Conservation (phyloP, 768 basidiomycete species). For the Suillus subaureus region DNA sequence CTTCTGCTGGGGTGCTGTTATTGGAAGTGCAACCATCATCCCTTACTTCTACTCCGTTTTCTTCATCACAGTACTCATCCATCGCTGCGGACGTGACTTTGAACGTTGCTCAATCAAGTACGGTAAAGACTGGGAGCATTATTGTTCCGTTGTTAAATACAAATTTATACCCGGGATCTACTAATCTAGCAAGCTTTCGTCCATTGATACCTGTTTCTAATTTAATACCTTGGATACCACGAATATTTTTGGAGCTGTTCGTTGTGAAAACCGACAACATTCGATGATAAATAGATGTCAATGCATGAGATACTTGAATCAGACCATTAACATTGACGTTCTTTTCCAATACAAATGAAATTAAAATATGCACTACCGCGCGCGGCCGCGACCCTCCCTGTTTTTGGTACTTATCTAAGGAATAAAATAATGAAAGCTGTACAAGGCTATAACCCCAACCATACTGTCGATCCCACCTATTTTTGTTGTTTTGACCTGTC, state of each 20-base stretch:
- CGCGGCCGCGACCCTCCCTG: neutral
- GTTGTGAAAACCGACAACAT: neutral
- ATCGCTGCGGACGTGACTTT: constrained; percentile 92
- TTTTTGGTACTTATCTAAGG: constrained; percentile 3
- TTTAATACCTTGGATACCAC: neutral
- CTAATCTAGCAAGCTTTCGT: constrained; percentile 36
- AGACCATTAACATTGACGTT: neutral
- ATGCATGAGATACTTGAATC: neutral
- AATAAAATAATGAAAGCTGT: neutral
- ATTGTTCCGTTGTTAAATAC: constrained; percentile 85
- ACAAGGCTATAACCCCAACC: neutral
- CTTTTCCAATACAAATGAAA: neutral
- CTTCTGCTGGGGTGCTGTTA: constrained; percentile 80
- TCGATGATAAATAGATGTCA: neutral
- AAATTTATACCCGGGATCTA: constrained; percentile 89
- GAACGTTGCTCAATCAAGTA: constrained; percentile 93
- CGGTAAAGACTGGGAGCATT: constrained; percentile 92
- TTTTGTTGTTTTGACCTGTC: neutral
- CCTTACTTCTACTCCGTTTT: constrained; percentile 97
- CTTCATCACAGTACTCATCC: constrained; percentile 91
- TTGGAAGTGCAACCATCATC: constrained; percentile 77
- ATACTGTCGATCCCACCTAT: neutral
- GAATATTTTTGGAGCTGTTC: neutral
- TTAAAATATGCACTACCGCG: neutral
- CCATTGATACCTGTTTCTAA: constrained; percentile 13